Evolutionary conservation across 257 asterid species (phyloP).

Genomic region (Solanum boliviense): DNA sequence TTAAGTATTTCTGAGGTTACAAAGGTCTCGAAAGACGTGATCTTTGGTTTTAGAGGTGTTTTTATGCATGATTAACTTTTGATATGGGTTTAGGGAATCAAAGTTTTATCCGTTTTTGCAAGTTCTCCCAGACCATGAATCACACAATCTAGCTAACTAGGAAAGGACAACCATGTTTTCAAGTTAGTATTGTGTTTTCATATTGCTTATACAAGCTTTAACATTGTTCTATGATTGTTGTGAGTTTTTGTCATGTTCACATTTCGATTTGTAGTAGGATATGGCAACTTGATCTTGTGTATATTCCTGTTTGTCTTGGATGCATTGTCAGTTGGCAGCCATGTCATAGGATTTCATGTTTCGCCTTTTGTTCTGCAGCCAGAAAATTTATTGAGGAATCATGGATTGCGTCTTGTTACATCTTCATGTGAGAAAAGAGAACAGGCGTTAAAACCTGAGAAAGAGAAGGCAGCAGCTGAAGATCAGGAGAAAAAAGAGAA

Average conservation of each 20-base stretch:
- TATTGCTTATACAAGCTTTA: background rate
- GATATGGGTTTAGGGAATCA: background rate
- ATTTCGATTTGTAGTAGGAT: background rate
- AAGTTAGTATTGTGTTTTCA: background rate
- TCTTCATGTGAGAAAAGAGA: conserved; percentile 86
- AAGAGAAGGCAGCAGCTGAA: conserved; percentile 36
- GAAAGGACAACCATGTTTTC: background rate
- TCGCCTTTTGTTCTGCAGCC: conserved; percentile 40
- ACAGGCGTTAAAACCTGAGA: conserved; percentile 38
- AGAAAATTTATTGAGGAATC: conserved; percentile 47
- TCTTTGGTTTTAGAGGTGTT: background rate
- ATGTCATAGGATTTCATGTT: background rate
- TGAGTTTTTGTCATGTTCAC: background rate
- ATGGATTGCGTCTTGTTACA: conserved; percentile 47
- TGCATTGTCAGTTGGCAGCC: background rate
- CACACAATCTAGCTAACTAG: background rate
- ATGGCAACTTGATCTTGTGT: background rate
- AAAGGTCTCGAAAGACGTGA: background rate
- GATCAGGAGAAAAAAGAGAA: conserved; percentile 14
- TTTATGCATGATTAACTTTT: background rate
- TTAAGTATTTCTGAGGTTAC: background rate
- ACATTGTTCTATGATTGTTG: background rate
- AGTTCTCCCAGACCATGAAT: background rate
- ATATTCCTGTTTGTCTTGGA: background rate
- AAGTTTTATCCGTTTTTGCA: background rate